Base-by-base conservation (phyloP, 2,329 filamentous ascomycete genomes). In the Ophiostoma piceae region DNA sequence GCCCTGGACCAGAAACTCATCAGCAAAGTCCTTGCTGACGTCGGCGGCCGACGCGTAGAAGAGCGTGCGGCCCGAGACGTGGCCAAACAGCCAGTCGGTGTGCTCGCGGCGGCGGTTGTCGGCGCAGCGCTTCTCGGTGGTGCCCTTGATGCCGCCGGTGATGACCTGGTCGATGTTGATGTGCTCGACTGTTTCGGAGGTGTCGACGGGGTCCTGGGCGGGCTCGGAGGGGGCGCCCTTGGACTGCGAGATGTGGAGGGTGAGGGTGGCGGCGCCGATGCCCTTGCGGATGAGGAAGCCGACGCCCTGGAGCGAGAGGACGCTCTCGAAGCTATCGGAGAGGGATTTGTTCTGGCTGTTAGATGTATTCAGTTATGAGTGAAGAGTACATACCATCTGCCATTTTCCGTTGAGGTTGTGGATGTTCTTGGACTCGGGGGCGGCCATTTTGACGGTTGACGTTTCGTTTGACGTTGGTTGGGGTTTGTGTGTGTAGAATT, bases 1-100 rank as follows among this genome's bases (percentile, higher is more conserved):
- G 64, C 67, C 77, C 80, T 84, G 77, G 39, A 85, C 85, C 67
- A 82, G 78, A 11, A 66, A 71, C 16, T 35, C 43, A 72, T 82
- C 82, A 69, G 89, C 81, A 70, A 80, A 86, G 4, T 82, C 85
- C 75, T 89, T 86, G n/a, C 81, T 77, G 51, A 87, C 78, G 22
- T 84, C 82, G 9, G 70, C 65, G 16, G 70, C 71, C 4, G 29
- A 47, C 11, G 2, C 16, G 71, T 86, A 74, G 77, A 84, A 88
- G 65, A 82, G 79, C 62, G 84, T 86, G 71, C 83, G 83, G 70
- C 90, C 91, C 68, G 82, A 81, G 72, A 95, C 84, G 69, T 80
- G 81, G 71, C 93, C 93, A 78, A 96, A 97, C 74, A 96, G 85
- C 83, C 88, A 89, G 82, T 97, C 92, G 32, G 81, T 81, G 82